These are phyloP conservation scores for Ustilago tritici DNA, from an alignment of 1,284 basidiomycete species.

Conservation along the genomic window DNA sequence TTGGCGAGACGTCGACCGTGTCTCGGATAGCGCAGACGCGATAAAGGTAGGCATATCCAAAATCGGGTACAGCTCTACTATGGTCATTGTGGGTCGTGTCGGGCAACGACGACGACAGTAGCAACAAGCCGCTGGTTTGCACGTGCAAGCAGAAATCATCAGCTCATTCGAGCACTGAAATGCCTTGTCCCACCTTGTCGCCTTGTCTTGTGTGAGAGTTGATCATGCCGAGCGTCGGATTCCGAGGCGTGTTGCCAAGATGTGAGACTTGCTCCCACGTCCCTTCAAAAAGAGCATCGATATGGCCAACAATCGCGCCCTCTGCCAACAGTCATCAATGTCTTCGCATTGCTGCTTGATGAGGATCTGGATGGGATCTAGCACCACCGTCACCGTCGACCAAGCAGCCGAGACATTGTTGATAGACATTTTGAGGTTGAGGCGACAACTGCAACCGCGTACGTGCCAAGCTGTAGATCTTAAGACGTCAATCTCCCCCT, in stretches of 20 bases:
- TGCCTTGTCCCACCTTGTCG: not conserved
- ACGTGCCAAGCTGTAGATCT: conserved; percentile 1
- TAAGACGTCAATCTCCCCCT: not conserved
- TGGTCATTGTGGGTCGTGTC: not conserved
- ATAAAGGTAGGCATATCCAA: not conserved
- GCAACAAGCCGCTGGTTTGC: not conserved
- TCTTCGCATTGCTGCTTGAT: not conserved
- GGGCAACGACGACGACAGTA: not conserved
- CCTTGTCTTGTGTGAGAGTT: not conserved
- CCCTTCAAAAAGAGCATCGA: not conserved
- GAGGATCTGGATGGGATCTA: not conserved
- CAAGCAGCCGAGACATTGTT: conserved; percentile 1
- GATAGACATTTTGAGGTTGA: not conserved
- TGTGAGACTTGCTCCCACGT: not conserved
- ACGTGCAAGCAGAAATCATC: not conserved
- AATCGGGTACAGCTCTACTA: not conserved
- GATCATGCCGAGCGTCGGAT: not conserved
- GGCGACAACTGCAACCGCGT: not conserved
- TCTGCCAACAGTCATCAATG: too few relatives aligned
- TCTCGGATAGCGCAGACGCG: not conserved
- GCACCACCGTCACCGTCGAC: not conserved
- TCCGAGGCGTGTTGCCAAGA: conserved; percentile 9
- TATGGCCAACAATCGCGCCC: too few relatives aligned
- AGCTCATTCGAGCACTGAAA: not conserved
- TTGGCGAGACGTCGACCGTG: conserved; percentile 2